These are phyloP conservation scores for Peronosclerospora sorghi DNA, from an alignment of 352 stramenopile species.

Conservation along the genomic window DNA sequence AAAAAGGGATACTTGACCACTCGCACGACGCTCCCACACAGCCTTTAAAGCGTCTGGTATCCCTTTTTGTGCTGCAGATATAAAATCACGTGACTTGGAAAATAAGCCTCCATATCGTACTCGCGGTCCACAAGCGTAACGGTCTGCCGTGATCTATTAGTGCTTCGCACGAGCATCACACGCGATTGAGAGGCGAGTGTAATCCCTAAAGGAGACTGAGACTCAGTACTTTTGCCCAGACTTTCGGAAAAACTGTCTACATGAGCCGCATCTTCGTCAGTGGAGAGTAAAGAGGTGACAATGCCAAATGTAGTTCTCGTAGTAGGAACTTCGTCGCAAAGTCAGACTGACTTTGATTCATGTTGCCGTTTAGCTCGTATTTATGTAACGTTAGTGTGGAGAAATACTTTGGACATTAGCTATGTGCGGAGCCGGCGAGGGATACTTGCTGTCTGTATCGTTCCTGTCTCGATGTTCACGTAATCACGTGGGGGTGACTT, in stretches of 20 bases:
- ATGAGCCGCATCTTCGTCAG: not conserved
- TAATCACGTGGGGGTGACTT: too few species aligned
- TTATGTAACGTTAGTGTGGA: not conserved
- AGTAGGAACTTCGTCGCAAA: slow-evolving; percentile 40
- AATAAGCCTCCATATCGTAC: slow-evolving; percentile 37
- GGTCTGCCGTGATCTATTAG: slow-evolving; percentile 25
- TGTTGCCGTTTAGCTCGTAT: too few species aligned
- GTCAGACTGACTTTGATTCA: slow-evolving; percentile 12
- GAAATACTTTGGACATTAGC: slow-evolving; percentile 14
- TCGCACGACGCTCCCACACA: slow-evolving; percentile 40
- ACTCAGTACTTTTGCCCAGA: slow-evolving; percentile 50
- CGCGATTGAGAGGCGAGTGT: slow-evolving; percentile 13
- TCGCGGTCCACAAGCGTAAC: slow-evolving; percentile 42
- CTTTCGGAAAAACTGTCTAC: slow-evolving; percentile 28
- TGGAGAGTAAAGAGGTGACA: slow-evolving; percentile 12
- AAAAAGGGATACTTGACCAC: slow-evolving; percentile 56
- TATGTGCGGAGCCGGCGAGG: slow-evolving; percentile 14
- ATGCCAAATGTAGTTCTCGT: slow-evolving; percentile 39
- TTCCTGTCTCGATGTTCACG: too few species aligned
- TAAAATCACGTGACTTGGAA: slow-evolving; percentile 17
- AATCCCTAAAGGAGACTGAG: slow-evolving; percentile 20
- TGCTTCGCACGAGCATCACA: slow-evolving; percentile 42
- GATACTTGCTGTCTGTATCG: slow-evolving; percentile 6
- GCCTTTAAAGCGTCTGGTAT: slow-evolving; percentile 26
- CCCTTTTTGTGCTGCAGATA: slow-evolving; percentile 12